Evolutionary conservation across 2,329 filamentous ascomycete genomes (phyloP).

Genomic region (Sclerotiophoma versabilis): DNA sequence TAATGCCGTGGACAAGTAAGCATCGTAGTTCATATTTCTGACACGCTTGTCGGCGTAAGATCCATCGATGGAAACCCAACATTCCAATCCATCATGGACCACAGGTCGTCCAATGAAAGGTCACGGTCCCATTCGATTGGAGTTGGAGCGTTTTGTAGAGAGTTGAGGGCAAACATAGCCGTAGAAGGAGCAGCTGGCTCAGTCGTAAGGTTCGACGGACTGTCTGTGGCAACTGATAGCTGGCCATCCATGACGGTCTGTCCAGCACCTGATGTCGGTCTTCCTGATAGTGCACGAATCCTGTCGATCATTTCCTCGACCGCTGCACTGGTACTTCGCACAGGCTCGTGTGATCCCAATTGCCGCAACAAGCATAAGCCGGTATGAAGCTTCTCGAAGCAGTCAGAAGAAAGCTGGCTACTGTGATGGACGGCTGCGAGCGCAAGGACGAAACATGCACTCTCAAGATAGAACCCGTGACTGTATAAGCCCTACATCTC

Average conservation of each 20-base stretch:
- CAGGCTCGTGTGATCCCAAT: slow-evolving; percentile 4
- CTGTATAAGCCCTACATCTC: neutral
- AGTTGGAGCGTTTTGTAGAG: neutral
- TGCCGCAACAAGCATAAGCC: slow-evolving; percentile 1
- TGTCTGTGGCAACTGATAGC: neutral
- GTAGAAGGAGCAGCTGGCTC: neutral
- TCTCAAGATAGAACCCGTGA: slow-evolving; percentile 15
- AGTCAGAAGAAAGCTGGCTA: neutral
- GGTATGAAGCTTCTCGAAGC: slow-evolving; percentile 3
- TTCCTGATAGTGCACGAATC: neutral
- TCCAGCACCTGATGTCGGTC: neutral
- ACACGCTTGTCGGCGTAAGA: neutral
- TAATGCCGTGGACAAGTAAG: neutral
- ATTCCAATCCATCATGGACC: slow-evolving; percentile 18
- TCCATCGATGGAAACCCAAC: slow-evolving; percentile 14
- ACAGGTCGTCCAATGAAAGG: slow-evolving; percentile 10
- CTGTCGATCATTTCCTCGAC: slow-evolving; percentile 13
- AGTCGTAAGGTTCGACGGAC: neutral
- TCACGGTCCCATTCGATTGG: neutral
- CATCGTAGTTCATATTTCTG: neutral
- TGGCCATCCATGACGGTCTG: neutral
- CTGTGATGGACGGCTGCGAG: slow-evolving; percentile 5
- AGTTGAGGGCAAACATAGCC: neutral
- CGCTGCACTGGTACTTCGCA: slow-evolving; percentile 1
- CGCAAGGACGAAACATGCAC: slow-evolving; percentile 10